phyloP scores from a whole-genome alignment of 2,329 filamentous ascomycete species.

The Talaromyces sp. region DNA sequence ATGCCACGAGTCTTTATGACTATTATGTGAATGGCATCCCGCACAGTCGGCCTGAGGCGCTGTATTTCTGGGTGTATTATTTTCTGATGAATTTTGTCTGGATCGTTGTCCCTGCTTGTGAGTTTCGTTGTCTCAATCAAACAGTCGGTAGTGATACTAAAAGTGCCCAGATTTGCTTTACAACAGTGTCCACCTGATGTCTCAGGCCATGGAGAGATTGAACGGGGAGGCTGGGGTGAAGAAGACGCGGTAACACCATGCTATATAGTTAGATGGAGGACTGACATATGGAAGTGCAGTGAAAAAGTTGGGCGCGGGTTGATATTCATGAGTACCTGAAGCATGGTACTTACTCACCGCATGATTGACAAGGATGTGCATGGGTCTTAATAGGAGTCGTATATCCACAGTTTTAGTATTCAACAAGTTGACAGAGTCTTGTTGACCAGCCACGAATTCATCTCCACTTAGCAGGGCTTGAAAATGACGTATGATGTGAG shows the following conservation, averaged over 20 bases:
- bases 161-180: constrained; percentile 18
- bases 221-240: background rate
- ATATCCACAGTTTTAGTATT: background rate
- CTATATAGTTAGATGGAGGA: too few relatives aligned
- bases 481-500: background rate
- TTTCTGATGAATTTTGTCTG: constrained; percentile 65
- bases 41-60: constrained; percentile 60
- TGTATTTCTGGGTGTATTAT: constrained; percentile 66
- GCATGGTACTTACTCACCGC: background rate
- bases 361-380: background rate
- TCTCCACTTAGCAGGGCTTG: background rate
- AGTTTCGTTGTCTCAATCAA: constrained; percentile 28
- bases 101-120: constrained; percentile 60
- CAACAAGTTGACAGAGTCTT: background rate
- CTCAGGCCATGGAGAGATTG: constrained; percentile 12
- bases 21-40: constrained; percentile 52
- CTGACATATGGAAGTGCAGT: background rate
- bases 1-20: constrained; percentile 61
- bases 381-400: background rate
- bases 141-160: background rate
- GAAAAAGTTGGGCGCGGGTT: background rate
- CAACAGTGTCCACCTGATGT: constrained; percentile 17
- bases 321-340: background rate
- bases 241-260: constrained; percentile 2
- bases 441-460: background rate